phyloP scores from a whole-genome alignment of 208 protist species.

The Phytomonas francai region DNA sequence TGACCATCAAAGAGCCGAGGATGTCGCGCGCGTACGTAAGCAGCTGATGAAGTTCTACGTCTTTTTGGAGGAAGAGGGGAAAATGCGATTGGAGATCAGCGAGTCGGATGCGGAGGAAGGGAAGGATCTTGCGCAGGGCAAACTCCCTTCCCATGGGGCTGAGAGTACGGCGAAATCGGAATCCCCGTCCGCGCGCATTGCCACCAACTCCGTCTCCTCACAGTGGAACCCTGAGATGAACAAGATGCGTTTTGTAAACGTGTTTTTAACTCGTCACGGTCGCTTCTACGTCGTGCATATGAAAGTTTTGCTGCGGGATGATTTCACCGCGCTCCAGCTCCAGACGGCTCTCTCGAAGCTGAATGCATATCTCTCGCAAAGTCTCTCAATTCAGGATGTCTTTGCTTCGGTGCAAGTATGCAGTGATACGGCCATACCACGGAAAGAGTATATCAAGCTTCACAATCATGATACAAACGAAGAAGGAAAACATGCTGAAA shows the following conservation, averaged over 20 bases:
- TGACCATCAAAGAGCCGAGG: conserved; percentile 67
- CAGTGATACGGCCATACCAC: conserved; percentile 20
- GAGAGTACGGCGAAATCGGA: conserved; percentile 11
- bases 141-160: conserved; percentile 1
- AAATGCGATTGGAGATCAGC: too few relatives aligned
- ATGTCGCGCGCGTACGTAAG: conserved; percentile 49
- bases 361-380: conserved; percentile 34
- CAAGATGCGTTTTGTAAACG: conserved; percentile 55
- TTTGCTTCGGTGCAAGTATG: conserved; percentile 38
- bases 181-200: neutral
- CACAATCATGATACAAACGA: conserved; percentile 1
- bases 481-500: conserved; percentile 7
- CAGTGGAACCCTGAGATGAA: conserved; percentile 4
- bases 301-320: conserved; percentile 47
- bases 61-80: conserved; percentile 13
- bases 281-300: conserved; percentile 73
- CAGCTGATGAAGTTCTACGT: conserved; percentile 53
- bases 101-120: too few relatives aligned
- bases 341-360: conserved; percentile 30
- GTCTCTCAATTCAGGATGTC: conserved; percentile 51
- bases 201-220: neutral
- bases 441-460: conserved; percentile 15
- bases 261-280: conserved; percentile 81
- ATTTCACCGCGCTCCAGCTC: conserved; percentile 28
- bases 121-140: too few relatives aligned